Evolutionary conservation across 2,329 filamentous ascomycete genomes (phyloP).

Genomic region (Arthrobotrys entomopaga): DNA sequence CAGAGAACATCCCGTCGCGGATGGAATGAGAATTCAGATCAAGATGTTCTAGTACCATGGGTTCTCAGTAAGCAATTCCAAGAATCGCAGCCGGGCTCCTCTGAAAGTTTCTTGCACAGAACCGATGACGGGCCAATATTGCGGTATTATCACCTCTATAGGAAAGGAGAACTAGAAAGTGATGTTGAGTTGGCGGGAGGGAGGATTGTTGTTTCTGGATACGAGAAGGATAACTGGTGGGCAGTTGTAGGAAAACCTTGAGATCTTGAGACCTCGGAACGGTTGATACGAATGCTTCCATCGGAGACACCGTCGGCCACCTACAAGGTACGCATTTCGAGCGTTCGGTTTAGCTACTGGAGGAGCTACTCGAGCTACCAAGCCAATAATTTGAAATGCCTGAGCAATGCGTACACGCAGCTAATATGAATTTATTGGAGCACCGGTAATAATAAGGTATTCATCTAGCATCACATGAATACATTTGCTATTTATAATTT

Average conservation of each 20-base stretch:
- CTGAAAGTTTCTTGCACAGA: not conserved
- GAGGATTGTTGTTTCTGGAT: slow-evolving; percentile 79
- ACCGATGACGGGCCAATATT: slow-evolving; percentile 71
- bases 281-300: not conserved
- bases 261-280: not conserved
- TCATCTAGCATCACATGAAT: too few relatives aligned
- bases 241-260: slow-evolving; percentile 69
- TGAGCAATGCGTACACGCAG: too few relatives aligned
- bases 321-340: too few relatives aligned
- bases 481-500: too few relatives aligned
- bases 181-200: slow-evolving; percentile 81
- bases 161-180: slow-evolving; percentile 83
- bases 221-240: slow-evolving; percentile 99
- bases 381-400: too few relatives aligned
- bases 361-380: too few relatives aligned
- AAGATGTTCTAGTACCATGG: slow-evolving; percentile 97
- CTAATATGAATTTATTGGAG: too few relatives aligned
- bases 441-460: too few relatives aligned
- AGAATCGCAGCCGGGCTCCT: not conserved
- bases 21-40: slow-evolving; percentile 83
- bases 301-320: too few relatives aligned
- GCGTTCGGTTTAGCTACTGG: too few relatives aligned
- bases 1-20: slow-evolving; percentile 85
- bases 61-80: slow-evolving; percentile 68
- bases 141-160: slow-evolving; percentile 94